phyloP scores from a whole-genome alignment of 345 rosid species.

The Schrenkiella parvula region DNA sequence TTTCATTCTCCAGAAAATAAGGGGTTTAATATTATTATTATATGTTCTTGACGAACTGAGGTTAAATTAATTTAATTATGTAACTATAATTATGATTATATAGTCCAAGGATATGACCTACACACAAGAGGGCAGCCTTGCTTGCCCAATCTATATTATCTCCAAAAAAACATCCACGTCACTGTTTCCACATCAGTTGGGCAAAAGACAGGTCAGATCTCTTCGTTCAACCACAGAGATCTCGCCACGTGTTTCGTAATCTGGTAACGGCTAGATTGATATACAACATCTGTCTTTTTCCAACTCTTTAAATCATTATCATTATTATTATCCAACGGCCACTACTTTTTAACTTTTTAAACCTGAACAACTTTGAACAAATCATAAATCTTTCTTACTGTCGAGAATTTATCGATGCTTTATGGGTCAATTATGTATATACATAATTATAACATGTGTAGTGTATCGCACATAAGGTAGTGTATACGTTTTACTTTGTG shows the following conservation, averaged over 20 bases:
- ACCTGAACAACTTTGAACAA: neutral
- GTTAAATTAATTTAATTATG: neutral
- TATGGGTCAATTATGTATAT: neutral
- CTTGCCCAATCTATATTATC: slow-evolving; percentile 14
- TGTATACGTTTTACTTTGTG: neutral
- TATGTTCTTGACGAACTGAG: neutral
- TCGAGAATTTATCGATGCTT: neutral
- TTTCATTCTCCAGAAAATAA: neutral
- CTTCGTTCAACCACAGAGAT: neutral
- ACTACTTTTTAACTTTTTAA: neutral
- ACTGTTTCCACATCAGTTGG: slow-evolving; percentile 29
- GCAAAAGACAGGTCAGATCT: slow-evolving; percentile 31
- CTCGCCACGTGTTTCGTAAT: slow-evolving; percentile 19
- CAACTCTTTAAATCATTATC: neutral
- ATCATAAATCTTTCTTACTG: neutral
- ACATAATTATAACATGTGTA: neutral
- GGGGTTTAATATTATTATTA: neutral
- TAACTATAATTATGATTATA: neutral
- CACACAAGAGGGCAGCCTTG: neutral
- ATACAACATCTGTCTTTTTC: slow-evolving; percentile 25
- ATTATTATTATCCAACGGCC: slow-evolving; percentile 5
- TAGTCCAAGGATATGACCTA: neutral
- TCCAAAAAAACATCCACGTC: slow-evolving; percentile 31
- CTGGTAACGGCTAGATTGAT: slow-evolving; percentile 34
- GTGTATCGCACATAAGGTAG: neutral